Evolutionary conservation across 164 flowering plant species (phyloP).

Genomic region (Nymphaea thermarum): DNA sequence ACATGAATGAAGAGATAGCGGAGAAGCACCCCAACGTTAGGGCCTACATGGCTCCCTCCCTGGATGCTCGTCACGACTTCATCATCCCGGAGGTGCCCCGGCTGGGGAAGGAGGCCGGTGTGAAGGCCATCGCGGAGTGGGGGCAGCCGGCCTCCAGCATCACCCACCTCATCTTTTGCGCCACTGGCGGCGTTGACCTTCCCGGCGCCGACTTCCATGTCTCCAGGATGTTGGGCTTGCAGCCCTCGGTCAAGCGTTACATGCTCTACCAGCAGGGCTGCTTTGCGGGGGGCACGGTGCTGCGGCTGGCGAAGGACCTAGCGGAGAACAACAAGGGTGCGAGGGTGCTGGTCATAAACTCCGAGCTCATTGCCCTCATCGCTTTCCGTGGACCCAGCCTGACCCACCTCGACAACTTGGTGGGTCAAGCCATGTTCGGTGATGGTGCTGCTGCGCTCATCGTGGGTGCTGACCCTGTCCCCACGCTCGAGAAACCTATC

Average conservation of each 20-base stretch:
- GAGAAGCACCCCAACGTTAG: constrained; percentile 8
- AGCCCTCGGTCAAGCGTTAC: neutral
- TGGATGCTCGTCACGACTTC: constrained; percentile 12
- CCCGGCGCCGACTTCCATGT: neutral
- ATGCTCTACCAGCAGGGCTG: constrained; percentile 1
- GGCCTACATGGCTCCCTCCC: constrained; percentile 13
- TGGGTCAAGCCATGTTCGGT: constrained; percentile 10
- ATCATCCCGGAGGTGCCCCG: constrained; percentile 9
- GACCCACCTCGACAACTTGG: constrained; percentile 11
- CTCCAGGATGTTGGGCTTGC: neutral
- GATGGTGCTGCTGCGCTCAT: constrained; percentile 12
- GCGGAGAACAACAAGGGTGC: neutral
- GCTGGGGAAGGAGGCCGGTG: neutral
- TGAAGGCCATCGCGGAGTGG: neutral
- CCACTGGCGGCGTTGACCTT: neutral
- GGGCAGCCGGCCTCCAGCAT: neutral
- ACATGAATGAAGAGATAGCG: constrained; percentile 8
- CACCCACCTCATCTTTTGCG: constrained; percentile 2
- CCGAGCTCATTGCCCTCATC: constrained; percentile 8
- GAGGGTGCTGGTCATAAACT: constrained; percentile 9
- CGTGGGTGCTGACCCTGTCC: constrained; percentile 7
- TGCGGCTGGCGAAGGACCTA: neutral
- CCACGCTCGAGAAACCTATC: constrained; percentile 1
- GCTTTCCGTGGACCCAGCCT: constrained; percentile 9
- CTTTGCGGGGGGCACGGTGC: neutral